Evolutionary conservation across 1,284 basidiomycete genomes (phyloP).

Genomic region (Clitocybe nebularis): DNA sequence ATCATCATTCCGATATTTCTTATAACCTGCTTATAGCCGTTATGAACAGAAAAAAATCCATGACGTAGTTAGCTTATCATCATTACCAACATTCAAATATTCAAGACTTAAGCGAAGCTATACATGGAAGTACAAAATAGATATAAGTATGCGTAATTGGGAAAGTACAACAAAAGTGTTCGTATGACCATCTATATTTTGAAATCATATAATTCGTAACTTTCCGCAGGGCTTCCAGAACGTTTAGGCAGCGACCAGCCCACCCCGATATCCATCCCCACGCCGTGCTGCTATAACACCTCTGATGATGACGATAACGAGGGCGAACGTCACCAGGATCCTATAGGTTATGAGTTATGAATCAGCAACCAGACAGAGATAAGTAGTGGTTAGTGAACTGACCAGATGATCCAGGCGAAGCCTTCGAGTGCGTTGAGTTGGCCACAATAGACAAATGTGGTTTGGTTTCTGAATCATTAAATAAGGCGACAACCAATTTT

Average conservation of each 20-base stretch:
- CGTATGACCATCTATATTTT: background rate
- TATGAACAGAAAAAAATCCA: too few species aligned
- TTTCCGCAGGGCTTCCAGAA: background rate
- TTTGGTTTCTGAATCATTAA: slow-evolving; percentile 28
- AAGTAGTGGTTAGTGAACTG: slow-evolving; percentile 18
- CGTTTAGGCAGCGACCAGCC: slow-evolving; percentile 31
- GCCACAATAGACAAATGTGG: slow-evolving; percentile 56
- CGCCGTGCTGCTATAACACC: slow-evolving; percentile 46
- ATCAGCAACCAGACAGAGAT: slow-evolving; percentile 1
- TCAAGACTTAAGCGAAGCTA: background rate
- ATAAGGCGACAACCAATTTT: background rate
- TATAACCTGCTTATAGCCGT: too few species aligned
- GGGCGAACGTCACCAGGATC: slow-evolving; percentile 50
- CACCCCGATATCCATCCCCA: slow-evolving; percentile 54
- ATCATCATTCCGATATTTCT: too few species aligned
- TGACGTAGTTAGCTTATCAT: background rate
- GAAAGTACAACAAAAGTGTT: background rate
- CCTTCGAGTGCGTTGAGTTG: slow-evolving; percentile 60
- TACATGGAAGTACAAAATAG: background rate
- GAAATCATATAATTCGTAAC: background rate
- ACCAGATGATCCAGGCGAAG: slow-evolving; percentile 65
- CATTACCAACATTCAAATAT: background rate
- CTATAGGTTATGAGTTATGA: slow-evolving; percentile 26
- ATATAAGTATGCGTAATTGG: background rate
- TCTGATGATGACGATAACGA: slow-evolving; percentile 50